Evolutionary conservation across 73 alveolate genomes (phyloP).

Genomic region (Paramecium tetraurelia): DNA sequence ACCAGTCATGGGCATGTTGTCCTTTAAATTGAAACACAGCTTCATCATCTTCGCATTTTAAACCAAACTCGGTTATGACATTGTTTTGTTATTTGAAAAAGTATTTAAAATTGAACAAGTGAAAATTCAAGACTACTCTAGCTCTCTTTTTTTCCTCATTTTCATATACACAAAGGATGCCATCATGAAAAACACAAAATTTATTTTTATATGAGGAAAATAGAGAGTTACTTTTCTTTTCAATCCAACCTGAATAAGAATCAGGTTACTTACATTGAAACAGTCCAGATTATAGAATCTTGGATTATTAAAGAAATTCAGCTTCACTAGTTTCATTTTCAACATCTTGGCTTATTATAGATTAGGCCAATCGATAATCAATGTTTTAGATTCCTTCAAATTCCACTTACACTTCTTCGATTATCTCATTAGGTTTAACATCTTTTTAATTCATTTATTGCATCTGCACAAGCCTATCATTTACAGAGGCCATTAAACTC

Average conservation of each 20-base stretch:
- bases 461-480: not conserved
- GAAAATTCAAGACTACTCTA: not conserved
- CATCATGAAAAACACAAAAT: conserved; percentile 6
- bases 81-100: not conserved
- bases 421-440: not conserved
- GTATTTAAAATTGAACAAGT: conserved; percentile 30
- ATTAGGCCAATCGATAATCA: not conserved
- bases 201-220: not conserved
- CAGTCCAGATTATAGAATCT: not conserved
- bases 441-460: not conserved
- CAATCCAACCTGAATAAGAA: not conserved
- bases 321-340: not conserved
- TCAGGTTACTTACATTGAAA: not conserved
- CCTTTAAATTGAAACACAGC: not conserved
- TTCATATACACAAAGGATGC: not conserved
- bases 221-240: not conserved
- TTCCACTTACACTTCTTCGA: not conserved
- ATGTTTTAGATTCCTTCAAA: not conserved
- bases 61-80: not conserved
- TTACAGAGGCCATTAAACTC: conserved; percentile 11
- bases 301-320: not conserved
- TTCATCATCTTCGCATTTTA: not conserved
- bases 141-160: not conserved
- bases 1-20: not conserved
- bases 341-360: not conserved